Evolutionary conservation across 345 rosid species (phyloP).

Genomic region (Brassica cretica): DNA sequence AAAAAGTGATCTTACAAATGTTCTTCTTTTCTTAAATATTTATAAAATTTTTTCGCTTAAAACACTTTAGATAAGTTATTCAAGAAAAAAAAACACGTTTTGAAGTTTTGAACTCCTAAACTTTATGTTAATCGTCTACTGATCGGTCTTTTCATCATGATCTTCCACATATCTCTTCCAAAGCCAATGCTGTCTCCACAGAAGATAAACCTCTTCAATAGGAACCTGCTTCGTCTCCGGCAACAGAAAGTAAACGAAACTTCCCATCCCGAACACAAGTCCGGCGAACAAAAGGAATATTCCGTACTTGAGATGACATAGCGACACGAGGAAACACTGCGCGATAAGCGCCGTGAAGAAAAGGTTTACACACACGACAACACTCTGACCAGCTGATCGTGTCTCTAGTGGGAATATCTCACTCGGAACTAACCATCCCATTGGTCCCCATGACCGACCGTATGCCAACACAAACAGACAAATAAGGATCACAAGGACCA

Average conservation of each 20-base stretch:
- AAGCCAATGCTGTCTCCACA: constrained; percentile 73
- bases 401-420: constrained; percentile 89
- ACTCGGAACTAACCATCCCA: constrained; percentile 95
- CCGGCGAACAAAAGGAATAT: constrained; percentile 74
- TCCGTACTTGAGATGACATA: constrained; percentile 72
- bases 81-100: not conserved
- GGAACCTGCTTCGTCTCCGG: constrained; percentile 94
- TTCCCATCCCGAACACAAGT: constrained; percentile 65
- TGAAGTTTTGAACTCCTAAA: not conserved
- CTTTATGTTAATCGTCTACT: not conserved
- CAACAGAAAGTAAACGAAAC: constrained; percentile 71
- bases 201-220: constrained; percentile 74
- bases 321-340: constrained; percentile 69
- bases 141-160: not conserved
- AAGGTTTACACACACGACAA: constrained; percentile 80
- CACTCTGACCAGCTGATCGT: constrained; percentile 87
- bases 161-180: constrained; percentile 65
- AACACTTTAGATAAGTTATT: not conserved
- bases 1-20: too few species aligned
- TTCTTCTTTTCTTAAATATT: too few species aligned
- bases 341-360: constrained; percentile 83
- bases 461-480: constrained; percentile 76
- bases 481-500: constrained; percentile 58
- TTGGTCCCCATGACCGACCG: constrained; percentile 95
- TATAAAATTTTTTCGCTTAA: too few species aligned